Evolutionary conservation across 2,329 filamentous ascomycete species (phyloP).

Genomic region (Colletotrichum sojae): DNA sequence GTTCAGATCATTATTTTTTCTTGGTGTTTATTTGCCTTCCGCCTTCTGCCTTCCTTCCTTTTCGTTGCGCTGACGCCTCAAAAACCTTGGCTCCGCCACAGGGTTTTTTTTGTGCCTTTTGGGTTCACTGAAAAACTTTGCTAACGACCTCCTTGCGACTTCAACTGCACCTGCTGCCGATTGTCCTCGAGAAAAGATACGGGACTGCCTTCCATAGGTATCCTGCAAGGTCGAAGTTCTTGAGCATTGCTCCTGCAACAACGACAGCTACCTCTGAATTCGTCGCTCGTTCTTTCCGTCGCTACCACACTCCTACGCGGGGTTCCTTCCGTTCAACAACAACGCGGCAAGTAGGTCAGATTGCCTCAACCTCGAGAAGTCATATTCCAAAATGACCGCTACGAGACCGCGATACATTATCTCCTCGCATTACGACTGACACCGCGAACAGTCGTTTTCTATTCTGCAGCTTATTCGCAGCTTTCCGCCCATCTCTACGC

Average conservation of each 20-base stretch:
- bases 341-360: too few species aligned
- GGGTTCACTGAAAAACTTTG: background rate
- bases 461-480: background rate
- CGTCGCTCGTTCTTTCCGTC: conserved; percentile 6
- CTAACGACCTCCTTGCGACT: too few species aligned
- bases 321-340: too few species aligned
- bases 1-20: background rate
- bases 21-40: background rate
- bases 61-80: background rate
- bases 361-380: too few species aligned
- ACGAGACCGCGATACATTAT: conserved; percentile 6
- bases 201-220: too few species aligned
- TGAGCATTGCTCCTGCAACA: background rate
- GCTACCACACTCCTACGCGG: background rate
- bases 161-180: too few species aligned
- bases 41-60: background rate
- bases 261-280: background rate
- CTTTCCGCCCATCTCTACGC: background rate
- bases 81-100: background rate
- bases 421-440: conserved; percentile 1
- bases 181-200: too few species aligned
- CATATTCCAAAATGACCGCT: background rate
- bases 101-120: background rate
- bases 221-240: too few species aligned
- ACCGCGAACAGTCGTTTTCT: background rate